Evolutionary conservation across 768 basidiomycete genomes (phyloP).

Genomic region (Pleurotus giganteus): DNA sequence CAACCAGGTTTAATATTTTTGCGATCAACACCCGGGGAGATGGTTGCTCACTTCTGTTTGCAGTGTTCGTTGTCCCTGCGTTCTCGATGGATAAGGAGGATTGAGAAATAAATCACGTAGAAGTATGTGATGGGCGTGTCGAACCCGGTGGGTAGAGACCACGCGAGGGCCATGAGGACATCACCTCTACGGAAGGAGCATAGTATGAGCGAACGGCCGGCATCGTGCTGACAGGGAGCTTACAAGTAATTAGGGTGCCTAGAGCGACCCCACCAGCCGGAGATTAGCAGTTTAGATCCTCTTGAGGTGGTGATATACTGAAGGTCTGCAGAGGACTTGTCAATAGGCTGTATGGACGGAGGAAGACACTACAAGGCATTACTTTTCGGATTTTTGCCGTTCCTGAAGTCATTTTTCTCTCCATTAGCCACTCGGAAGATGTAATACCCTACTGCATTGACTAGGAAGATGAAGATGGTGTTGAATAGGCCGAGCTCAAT

Average conservation of each 20-base stretch:
- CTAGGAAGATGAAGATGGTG: slow-evolving; percentile 54
- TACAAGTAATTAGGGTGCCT: slow-evolving; percentile 91
- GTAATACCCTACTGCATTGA: slow-evolving; percentile 76
- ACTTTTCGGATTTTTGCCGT: slow-evolving; percentile 93
- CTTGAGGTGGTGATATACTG: slow-evolving; percentile 74
- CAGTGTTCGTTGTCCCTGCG: slow-evolving; percentile 89
- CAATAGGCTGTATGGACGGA: not conserved
- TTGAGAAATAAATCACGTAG: slow-evolving; percentile 84
- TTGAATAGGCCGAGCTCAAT: slow-evolving; percentile 66
- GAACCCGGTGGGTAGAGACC: slow-evolving; percentile 94
- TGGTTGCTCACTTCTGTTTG: slow-evolving; percentile 68
- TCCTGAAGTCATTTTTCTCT: slow-evolving; percentile 94
- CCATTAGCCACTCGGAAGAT: slow-evolving; percentile 87
- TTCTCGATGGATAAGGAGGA: slow-evolving; percentile 89
- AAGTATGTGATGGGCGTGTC: slow-evolving; percentile 93
- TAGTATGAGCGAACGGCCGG: not conserved
- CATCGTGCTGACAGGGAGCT: slow-evolving; percentile 18
- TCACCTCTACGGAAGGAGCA: slow-evolving; percentile 54
- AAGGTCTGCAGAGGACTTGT: slow-evolving; percentile 56
- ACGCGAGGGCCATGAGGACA: slow-evolving; percentile 83
- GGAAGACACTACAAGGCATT: slow-evolving; percentile 14
- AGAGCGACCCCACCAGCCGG: slow-evolving; percentile 95
- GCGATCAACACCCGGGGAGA: not conserved
- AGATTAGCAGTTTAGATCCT: slow-evolving; percentile 87
- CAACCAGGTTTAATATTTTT: slow-evolving; percentile 1